phyloP scores from a whole-genome alignment of 495 filamentous ascomycete genomes.

The Lasiosphaeris hirsuta region DNA sequence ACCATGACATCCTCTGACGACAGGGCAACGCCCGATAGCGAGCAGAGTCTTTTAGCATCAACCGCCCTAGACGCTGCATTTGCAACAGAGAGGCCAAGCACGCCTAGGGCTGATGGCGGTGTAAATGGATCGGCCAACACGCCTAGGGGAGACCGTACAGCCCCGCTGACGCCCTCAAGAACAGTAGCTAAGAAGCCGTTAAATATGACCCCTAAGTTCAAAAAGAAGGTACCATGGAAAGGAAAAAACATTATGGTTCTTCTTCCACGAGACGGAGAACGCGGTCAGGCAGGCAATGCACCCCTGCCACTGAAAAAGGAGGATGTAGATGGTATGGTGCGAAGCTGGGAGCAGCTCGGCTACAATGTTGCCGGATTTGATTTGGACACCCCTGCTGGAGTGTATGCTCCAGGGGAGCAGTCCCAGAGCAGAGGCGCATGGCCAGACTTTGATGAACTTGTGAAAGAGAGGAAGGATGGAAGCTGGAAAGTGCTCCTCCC shows the following conservation, averaged over 20 bases:
- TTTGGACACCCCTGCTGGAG: constrained; percentile 44
- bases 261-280: constrained; percentile 65
- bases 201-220: constrained; percentile 42
- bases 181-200: constrained; percentile 23
- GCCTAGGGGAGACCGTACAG: constrained; percentile 41
- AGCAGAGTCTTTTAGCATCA: constrained; percentile 19
- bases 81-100: constrained; percentile 21
- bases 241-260: constrained; percentile 71
- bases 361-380: constrained; percentile 75
- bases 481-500: constrained; percentile 69
- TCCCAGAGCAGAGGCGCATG: constrained; percentile 69
- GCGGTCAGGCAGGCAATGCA: constrained; percentile 56
- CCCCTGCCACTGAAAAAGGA: constrained; percentile 56
- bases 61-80: constrained; percentile 21
- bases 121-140: constrained; percentile 25
- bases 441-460: constrained; percentile 62
- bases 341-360: constrained; percentile 68
- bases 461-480: constrained; percentile 49
- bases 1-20: constrained; percentile 40
- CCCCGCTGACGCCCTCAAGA: constrained; percentile 37
- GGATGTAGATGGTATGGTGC: constrained; percentile 63
- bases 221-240: constrained; percentile 62
- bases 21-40: constrained; percentile 29
- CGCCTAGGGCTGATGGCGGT: constrained; percentile 23
- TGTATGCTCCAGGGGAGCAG: constrained; percentile 32